Base-by-base conservation (phyloP, 805 yeast genomes). In the Cephaloascus fragrans region DNA sequence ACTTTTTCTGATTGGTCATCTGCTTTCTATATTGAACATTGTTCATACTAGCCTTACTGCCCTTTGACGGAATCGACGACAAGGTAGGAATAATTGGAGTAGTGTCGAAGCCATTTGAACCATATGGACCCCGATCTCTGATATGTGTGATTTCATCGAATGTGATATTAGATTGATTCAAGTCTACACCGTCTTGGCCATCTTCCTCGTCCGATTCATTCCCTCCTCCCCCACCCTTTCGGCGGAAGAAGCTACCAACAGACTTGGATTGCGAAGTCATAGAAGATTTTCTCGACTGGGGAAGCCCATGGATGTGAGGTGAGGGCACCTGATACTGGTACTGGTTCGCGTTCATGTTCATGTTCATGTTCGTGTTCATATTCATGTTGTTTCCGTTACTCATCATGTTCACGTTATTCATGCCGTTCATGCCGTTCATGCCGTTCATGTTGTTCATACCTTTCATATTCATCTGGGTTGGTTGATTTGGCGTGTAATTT, bases 61-160 rank as follows among this genome's bases (percentile, higher is more conserved):
- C 64, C n/a, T n/a, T n/a, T n/a, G n/a, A n/a, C n/a, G n/a, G n/a
- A n/a, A n/a, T n/a, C n/a, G n/a, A n/a, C n/a, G n/a, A n/a, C 3
- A 83, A 39, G 0, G 87, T 82, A 4, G 94, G 94, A 32, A 84
- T 83, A 44, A 80, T 76, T 6, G 93, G 89, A 0, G 86, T 70
- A 0, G 89, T 70, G 44, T 80, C 86, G 40, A 64, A 55, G 4
- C 55, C 39, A 26, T 51, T 46, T 14, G 32, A 53, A 3, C 80
- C 81, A 51, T 80, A 81, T 26, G 85, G 73, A 4, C 84, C 84
- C 32, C 82, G 69, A 46, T 80, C 85, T 37, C 81, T 63, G 2
- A 80, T 58, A 37, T 79, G 80, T 18, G 77, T 62, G 8, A 84
- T 61, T 49, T 83, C 89, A 44, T 74, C 76, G 45, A 80, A 79